phyloP scores from a whole-genome alignment of 1,139 yeast genomes.

The Taphrina populina region DNA sequence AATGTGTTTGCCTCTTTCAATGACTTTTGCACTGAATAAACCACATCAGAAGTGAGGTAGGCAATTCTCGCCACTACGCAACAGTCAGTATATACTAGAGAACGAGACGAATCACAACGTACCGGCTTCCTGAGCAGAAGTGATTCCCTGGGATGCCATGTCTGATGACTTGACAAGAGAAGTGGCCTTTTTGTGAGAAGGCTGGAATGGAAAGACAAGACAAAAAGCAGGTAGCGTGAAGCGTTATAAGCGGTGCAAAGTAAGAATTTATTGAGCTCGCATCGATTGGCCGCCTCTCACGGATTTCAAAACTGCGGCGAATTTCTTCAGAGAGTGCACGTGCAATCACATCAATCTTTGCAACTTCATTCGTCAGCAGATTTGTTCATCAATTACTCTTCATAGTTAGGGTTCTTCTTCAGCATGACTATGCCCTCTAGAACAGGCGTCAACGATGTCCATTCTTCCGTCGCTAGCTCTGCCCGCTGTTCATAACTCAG shows the following conservation, averaged over 20 bases:
- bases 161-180: background rate
- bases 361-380: no score
- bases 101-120: background rate
- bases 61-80: constrained; percentile 39
- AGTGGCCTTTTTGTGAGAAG: no score
- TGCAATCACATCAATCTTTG: no score
- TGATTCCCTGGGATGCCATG: constrained; percentile 11
- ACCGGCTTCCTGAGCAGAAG: constrained; percentile 31
- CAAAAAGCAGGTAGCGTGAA: no score
- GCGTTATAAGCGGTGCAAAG: no score
- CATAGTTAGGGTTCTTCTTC: constrained; percentile 83
- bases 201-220: no score
- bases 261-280: no score
- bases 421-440: constrained; percentile 92
- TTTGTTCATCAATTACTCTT: no score
- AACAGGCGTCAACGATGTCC: constrained; percentile 73
- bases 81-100: background rate
- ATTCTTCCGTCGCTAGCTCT: constrained; percentile 93
- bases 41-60: constrained; percentile 39
- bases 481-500: constrained; percentile 94
- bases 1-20: constrained; percentile 33
- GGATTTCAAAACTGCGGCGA: no score
- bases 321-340: no score
- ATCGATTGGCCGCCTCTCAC: no score
- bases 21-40: constrained; percentile 39